phyloP scores from a whole-genome alignment of 768 basidiomycete species.

The Trametes elegans region DNA sequence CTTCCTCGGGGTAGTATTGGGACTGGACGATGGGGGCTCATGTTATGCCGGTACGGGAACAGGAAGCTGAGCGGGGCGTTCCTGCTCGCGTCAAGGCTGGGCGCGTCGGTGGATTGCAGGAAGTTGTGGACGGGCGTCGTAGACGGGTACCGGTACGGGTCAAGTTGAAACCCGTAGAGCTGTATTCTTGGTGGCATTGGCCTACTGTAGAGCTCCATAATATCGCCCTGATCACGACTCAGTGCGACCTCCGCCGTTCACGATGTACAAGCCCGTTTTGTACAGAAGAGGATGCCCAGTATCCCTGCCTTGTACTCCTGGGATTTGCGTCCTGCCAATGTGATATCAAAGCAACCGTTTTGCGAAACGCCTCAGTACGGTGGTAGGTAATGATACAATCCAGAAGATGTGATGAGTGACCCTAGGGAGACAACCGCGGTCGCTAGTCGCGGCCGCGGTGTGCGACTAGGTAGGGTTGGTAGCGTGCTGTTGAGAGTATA shows the following conservation, averaged over 20 bases:
- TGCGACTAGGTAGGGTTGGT: not conserved
- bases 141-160: slow-evolving; percentile 34
- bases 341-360: no score
- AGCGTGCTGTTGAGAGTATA: slow-evolving; percentile 19
- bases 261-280: no score
- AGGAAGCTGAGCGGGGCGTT: slow-evolving; percentile 85
- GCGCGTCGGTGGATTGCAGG: slow-evolving; percentile 70
- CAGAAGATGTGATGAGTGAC: not conserved
- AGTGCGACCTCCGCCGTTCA: no score
- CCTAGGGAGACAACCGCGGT: not conserved
- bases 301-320: no score
- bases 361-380: no score
- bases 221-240: no score
- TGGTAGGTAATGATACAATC: not conserved
- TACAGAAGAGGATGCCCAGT: no score
- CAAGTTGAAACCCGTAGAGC: no score
- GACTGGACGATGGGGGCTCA: not conserved
- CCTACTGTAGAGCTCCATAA: not conserved
- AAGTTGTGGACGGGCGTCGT: slow-evolving; percentile 74
- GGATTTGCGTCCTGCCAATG: no score
- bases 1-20: not conserved
- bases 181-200: no score
- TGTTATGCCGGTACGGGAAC: not conserved
- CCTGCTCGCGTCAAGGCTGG: slow-evolving; percentile 71
- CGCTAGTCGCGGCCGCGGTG: not conserved